These are phyloP conservation scores for Agaricales sp. DNA, from an alignment of 1,284 basidiomycete species.

Conservation along the genomic window DNA sequence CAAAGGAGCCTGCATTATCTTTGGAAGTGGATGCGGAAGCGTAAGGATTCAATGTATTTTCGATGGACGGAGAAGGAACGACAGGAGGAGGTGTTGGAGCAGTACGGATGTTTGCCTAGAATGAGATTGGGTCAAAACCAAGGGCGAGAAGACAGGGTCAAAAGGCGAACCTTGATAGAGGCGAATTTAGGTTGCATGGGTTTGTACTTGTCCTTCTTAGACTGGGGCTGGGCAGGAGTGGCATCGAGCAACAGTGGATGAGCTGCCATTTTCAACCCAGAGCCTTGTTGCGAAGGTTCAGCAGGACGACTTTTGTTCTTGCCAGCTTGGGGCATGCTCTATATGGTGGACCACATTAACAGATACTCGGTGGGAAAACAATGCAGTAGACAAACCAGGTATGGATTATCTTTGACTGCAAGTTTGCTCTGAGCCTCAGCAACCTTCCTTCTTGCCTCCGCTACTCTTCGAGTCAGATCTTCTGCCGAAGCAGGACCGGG, in stretches of 20 bases:
- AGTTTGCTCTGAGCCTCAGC: constrained; percentile 69
- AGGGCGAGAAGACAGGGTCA: constrained; percentile 35
- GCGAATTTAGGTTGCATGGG: constrained; percentile 97
- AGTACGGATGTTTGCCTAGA: constrained; percentile 9
- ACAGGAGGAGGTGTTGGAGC: constrained; percentile 14
- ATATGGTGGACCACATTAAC: constrained; percentile 8
- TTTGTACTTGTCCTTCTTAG: constrained; percentile 85
- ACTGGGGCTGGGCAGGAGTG: constrained; percentile 46
- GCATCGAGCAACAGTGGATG: constrained; percentile 79
- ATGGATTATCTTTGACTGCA: constrained; percentile 70
- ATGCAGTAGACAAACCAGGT: constrained; percentile 47
- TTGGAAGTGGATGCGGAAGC: constrained; percentile 52
- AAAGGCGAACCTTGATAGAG: constrained; percentile 73
- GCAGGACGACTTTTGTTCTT: constrained; percentile 43
- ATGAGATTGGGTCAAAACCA: constrained; percentile 17
- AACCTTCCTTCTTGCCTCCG: constrained; percentile 72
- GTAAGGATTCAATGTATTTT: constrained; percentile 38
- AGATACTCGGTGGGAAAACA: neutral
- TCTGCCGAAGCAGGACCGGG: constrained; percentile 34
- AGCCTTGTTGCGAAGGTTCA: constrained; percentile 64
- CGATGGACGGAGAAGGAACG: constrained; percentile 11
- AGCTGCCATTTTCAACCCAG: constrained; percentile 81
- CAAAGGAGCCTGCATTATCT: constrained; percentile 50
- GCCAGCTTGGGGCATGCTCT: constrained; percentile 41
- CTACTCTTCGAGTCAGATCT: constrained; percentile 59